These are phyloP conservation scores for Tylopilus sp. DNA, from an alignment of 1,284 basidiomycete species.

Conservation along the genomic window DNA sequence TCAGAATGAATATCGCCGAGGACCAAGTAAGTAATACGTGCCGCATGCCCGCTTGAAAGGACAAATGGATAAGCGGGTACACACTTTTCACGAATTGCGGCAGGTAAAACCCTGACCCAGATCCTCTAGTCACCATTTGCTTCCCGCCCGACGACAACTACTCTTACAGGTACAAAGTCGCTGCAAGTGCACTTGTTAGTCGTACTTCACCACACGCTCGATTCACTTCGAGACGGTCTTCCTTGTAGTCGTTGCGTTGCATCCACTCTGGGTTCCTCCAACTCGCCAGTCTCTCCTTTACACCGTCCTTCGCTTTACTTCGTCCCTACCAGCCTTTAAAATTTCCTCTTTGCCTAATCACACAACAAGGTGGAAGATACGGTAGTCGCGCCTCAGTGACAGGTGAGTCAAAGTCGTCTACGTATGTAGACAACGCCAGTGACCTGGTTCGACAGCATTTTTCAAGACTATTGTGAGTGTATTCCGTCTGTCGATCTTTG, in stretches of 20 bases:
- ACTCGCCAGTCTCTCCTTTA: constrained; percentile 51
- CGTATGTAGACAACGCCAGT: constrained; percentile 2
- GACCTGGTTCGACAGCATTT: constrained; percentile 11
- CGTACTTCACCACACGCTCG: constrained; percentile 36
- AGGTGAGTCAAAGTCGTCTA: constrained; percentile 19
- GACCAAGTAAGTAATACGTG: constrained; percentile 34
- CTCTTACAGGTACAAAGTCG: constrained; percentile 28
- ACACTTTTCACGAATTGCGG: constrained; percentile 44
- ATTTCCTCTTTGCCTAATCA: constrained; percentile 24
- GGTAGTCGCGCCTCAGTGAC: constrained; percentile 7
- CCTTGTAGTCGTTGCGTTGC: constrained; percentile 29
- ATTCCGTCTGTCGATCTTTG: constrained; percentile 1
- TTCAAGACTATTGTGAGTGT: constrained; percentile 19
- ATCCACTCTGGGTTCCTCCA: constrained; percentile 23
- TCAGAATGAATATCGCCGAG: constrained; percentile 33
- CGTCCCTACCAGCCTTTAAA: constrained; percentile 16
- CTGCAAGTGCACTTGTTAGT: constrained; percentile 23
- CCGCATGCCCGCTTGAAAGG: constrained; percentile 33
- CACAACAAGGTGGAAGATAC: constrained; percentile 2
- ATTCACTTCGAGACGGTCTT: constrained; percentile 47
- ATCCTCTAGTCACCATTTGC: constrained; percentile 25
- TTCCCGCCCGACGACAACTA: constrained; percentile 20
- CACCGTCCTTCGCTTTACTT: constrained; percentile 31
- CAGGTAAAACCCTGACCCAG: constrained; percentile 28
- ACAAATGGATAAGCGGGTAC: constrained; percentile 45